Base-by-base conservation (phyloP, 2,329 filamentous ascomycete species). In the Penicillium sp. region DNA sequence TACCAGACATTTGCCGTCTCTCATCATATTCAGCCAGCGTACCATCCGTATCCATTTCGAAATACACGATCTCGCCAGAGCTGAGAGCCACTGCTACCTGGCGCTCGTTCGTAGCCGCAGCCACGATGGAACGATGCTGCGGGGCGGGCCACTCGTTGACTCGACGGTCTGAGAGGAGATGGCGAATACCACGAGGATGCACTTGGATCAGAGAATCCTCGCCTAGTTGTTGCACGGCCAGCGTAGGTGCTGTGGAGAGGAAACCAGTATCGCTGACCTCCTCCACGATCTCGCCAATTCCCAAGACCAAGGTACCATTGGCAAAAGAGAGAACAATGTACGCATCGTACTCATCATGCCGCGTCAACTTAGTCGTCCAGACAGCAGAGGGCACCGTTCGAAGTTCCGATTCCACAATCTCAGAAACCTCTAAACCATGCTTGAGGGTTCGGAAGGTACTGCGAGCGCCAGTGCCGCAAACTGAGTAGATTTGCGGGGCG, bases 31-130 rank as follows among this genome's bases (percentile, higher is more conserved):
- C 92, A 30, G 90, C 90, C 28, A 97, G 79, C 3, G 89, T 89
- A 27, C 92, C 92, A 71, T 97, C 92, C 0, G 84, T 82, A 65
- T 96, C 94, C 85, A 96, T 92, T 69, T 99, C 95, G 62, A 99
- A 99, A 68, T 97, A 99, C 38, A 96, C 89, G 57, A 99, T 92
- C 70, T 99, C 94, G 33, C 92, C 92, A 8, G 92, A 96, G 68
- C 92, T 97, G 24, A 99, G 79, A 1, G 94, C 94, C 44, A 97
- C 87, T 3, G 91, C 91, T 24, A 99, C 90, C 73, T 99, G 94
- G 38, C 89, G 85, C 63, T 92, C 86, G 65, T 99, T 99, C 14
- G 92, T 94, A 1, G 92, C 87, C 30, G 92, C 95, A 8, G 92
- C 90, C 42, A 97, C 91, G 58, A 99, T 97, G 0, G 92, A 95